Evolutionary conservation across 768 basidiomycete species (phyloP).

Genomic region (Imleria badia): DNA sequence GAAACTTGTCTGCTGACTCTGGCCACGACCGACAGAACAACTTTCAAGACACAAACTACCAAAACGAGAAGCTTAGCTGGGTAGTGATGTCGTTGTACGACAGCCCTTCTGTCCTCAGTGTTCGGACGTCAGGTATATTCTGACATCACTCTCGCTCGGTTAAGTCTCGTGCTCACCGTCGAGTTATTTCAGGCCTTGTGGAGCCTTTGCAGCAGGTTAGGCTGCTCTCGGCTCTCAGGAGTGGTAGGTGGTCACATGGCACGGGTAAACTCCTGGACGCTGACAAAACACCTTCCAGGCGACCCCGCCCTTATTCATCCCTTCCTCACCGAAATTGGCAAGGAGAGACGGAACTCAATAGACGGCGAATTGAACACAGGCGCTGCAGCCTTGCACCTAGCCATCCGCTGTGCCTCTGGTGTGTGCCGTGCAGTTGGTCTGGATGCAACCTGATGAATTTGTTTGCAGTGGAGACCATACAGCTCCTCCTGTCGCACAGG

Average conservation of each 20-base stretch:
- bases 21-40: not conserved
- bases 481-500: slow-evolving; percentile 66
- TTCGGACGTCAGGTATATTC: slow-evolving; percentile 16
- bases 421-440: slow-evolving; percentile 25
- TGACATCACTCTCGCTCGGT: not conserved
- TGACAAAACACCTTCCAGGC: slow-evolving; percentile 39
- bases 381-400: slow-evolving; percentile 77
- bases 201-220: slow-evolving; percentile 64
- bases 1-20: not conserved
- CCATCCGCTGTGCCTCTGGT: slow-evolving; percentile 80
- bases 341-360: slow-evolving; percentile 52
- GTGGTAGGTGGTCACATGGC: slow-evolving; percentile 40
- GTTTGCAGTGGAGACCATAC: slow-evolving; percentile 60
- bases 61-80: not conserved
- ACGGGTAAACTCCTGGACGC: not conserved
- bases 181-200: slow-evolving; percentile 16
- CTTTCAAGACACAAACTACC: not conserved
- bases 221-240: slow-evolving; percentile 59
- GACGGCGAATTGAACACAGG: slow-evolving; percentile 59
- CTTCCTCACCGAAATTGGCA: slow-evolving; percentile 73
- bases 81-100: slow-evolving; percentile 20
- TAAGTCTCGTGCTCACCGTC: slow-evolving; percentile 3
- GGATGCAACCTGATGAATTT: not conserved
- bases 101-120: slow-evolving; percentile 18
- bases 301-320: slow-evolving; percentile 80